Evolutionary conservation across 2,329 filamentous ascomycete genomes (phyloP).

Genomic region (Phialophora chinensis): DNA sequence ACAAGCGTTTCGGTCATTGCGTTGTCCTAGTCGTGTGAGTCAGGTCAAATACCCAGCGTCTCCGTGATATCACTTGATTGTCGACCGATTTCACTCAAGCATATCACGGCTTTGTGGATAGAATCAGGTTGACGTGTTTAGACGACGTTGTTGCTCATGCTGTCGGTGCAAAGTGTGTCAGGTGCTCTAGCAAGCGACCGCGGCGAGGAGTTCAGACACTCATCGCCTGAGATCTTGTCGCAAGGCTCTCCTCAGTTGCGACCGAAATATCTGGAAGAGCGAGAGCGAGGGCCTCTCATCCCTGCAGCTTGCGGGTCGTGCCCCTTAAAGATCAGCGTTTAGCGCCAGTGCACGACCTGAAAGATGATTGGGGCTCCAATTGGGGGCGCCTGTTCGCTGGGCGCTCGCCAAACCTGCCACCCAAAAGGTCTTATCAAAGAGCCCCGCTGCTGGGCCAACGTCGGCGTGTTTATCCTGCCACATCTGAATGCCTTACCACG

Average conservation of each 20-base stretch:
- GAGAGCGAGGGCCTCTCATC: not conserved
- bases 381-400: not conserved
- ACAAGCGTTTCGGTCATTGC: slow-evolving; percentile 30
- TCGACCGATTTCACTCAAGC: not conserved
- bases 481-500: not conserved
- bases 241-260: not conserved
- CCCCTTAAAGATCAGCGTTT: slow-evolving; percentile 15
- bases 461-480: not conserved
- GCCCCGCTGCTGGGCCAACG: slow-evolving; percentile 21
- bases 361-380: slow-evolving; percentile 11
- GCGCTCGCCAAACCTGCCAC: slow-evolving; percentile 17
- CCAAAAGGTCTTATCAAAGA: not conserved
- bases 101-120: not conserved
- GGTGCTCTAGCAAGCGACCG: not conserved
- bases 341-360: slow-evolving; percentile 2
- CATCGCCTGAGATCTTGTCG: not conserved
- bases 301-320: slow-evolving; percentile 5
- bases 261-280: not conserved
- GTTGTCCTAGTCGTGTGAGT: slow-evolving; percentile 3
- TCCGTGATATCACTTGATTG: not conserved
- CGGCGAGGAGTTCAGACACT: not conserved
- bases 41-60: not conserved
- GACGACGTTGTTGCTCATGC: not conserved
- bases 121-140: not conserved
- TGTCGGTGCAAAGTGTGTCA: not conserved